Evolutionary conservation across 306 rosid species (phyloP).

Genomic region (Amphicarpaea edgeworthii): DNA sequence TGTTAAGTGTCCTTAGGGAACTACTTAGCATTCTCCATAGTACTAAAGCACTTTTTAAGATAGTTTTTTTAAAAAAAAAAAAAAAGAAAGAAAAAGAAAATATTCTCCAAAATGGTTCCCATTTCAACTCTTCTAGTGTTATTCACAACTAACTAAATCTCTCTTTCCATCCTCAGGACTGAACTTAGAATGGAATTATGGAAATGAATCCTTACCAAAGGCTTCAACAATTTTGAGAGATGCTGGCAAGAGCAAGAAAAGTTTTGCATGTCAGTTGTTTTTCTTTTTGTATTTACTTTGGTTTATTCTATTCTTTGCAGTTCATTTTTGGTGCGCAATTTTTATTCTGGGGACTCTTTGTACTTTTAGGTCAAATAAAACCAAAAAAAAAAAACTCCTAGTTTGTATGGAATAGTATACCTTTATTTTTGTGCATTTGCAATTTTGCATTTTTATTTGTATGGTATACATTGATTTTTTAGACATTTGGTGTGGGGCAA

Average conservation of each 20-base stretch:
- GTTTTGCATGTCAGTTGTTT: conserved; percentile 50
- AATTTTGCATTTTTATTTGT: conserved; percentile 4
- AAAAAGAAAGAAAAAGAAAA: background rate
- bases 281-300: background rate
- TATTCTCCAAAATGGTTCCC: background rate
- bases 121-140: conserved; percentile 10
- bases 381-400: background rate
- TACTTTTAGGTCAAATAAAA: conserved; percentile 14
- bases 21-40: background rate
- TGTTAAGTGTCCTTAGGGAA: background rate
- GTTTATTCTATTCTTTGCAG: conserved; percentile 31
- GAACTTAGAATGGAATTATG: conserved; percentile 44
- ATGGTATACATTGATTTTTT: conserved; percentile 2
- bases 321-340: conserved; percentile 16
- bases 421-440: background rate
- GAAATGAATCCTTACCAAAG: conserved; percentile 45
- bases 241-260: conserved; percentile 52
- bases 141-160: conserved; percentile 13
- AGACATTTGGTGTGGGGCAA: conserved; percentile 22
- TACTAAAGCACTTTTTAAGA: background rate
- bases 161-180: conserved; percentile 42
- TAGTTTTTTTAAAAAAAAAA: background rate
- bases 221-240: conserved; percentile 64
- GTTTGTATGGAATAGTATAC: conserved; percentile 14
- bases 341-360: conserved; percentile 5